Evolutionary conservation across 306 rosid genomes (phyloP).

Genomic region (Inga laurina): DNA sequence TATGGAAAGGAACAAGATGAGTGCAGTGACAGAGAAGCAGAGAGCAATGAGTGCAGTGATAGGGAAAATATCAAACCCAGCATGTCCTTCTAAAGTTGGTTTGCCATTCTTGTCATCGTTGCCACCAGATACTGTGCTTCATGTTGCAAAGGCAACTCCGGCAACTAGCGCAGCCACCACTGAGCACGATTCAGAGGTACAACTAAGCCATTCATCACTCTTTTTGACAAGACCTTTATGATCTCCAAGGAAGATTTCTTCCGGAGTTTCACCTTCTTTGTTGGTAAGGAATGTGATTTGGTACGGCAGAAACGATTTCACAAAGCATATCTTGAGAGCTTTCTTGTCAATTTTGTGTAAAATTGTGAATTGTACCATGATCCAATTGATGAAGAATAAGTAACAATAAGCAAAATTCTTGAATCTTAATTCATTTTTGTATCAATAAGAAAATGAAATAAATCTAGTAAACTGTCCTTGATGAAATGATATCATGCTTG

Average conservation of each 20-base stretch:
- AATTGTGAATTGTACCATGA: too few species aligned
- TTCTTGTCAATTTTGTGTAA: too few species aligned
- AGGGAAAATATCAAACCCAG: constrained; percentile 43
- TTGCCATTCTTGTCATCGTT: not conserved
- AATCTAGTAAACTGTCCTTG: too few species aligned
- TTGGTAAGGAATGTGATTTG: not conserved
- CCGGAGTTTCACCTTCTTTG: not conserved
- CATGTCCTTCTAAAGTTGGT: constrained; percentile 31
- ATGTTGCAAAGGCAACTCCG: constrained; percentile 17
- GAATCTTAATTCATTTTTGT: too few species aligned
- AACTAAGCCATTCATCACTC: constrained; percentile 5
- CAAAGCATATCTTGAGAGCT: too few species aligned
- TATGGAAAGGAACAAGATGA: constrained; percentile 60
- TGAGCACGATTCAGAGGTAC: constrained; percentile 19
- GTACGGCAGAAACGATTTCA: not conserved
- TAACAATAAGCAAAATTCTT: too few species aligned
- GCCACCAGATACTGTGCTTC: constrained; percentile 31
- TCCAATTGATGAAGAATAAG: too few species aligned
- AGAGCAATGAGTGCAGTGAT: constrained; percentile 45
- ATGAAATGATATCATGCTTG: too few species aligned
- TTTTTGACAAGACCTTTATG: not conserved
- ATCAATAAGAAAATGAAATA: too few species aligned
- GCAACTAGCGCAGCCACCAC: constrained; percentile 28
- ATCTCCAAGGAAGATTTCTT: not conserved
- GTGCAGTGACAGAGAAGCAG: constrained; percentile 48